Base-by-base conservation (phyloP, 176 grass and related monocot species). In the Cymbopogon citratus region DNA sequence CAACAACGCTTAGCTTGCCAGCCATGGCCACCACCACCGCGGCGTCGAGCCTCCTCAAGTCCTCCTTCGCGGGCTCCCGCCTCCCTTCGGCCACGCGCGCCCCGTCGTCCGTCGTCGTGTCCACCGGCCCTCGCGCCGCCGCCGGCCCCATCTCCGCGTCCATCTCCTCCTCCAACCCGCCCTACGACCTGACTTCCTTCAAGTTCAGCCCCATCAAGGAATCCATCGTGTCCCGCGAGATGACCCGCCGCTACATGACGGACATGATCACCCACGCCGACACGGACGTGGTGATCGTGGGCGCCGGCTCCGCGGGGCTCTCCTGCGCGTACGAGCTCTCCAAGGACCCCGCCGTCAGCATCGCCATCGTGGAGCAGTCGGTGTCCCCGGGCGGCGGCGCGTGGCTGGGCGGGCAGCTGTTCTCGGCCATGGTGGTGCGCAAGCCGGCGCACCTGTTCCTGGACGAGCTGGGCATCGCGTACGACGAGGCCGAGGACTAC, bases 381-480 rank as follows among this genome's bases (percentile, higher is more conserved):
- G 97, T 96, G n/a, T 99, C 97, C 69, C 93, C 91, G 7, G 97
- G 97, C 67, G 93, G 93, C 74, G 97, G 97, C 45, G 97, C 97
- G 2, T 99, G 97, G 97, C 91, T 96, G 21, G 93, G 97, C 35
- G 97, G 97, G 7, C 97, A 99, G 83, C 83, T 99, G 5, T 99
- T 99, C 87, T 99, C 97, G 2, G 85, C 97, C 90, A 99, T 99
- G 96, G 91, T 99, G 66, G 91, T 99, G 72, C 93, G 93, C 56
- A 95, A 95, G 83, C 93, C 96, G 2, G 96, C 92, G 16, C 96
- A 95, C 73, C 80, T 93, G 56, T 95, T 99, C 72, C 92, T 99
- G 39, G 96, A 99, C 44, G 93, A 95, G 88, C 81, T 99, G 14
- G 67, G 65, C 52, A 35, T 99, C 34, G 80, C 87, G 0, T 99